Evolutionary conservation across 1,139 yeast species (phyloP).

Genomic region (Arxiozyma slooffiae): DNA sequence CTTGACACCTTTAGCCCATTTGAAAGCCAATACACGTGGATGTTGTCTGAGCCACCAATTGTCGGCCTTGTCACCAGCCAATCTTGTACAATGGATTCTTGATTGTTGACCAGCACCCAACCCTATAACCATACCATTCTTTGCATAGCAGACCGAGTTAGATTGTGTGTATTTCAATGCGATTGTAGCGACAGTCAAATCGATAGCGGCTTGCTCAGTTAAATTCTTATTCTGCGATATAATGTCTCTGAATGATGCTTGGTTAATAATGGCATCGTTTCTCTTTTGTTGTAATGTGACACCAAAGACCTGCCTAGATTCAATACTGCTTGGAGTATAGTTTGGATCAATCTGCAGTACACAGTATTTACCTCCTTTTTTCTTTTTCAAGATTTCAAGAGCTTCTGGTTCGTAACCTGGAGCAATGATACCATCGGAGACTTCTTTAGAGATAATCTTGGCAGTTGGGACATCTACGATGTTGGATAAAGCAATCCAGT

Average conservation of each 20-base stretch:
- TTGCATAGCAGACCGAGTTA: conserved; percentile 95
- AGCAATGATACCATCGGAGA: conserved; percentile 96
- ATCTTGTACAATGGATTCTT: conserved; percentile 95
- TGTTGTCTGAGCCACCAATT: conserved; percentile 99
- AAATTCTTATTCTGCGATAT: conserved; percentile 78
- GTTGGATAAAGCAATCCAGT: conserved; percentile 92
- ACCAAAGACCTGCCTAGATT: conserved; percentile 93
- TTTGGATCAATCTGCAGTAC: conserved; percentile 92
- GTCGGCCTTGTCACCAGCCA: conserved; percentile 98
- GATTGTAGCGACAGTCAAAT: conserved; percentile 91
- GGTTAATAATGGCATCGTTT: conserved; percentile 90
- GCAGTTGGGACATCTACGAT: conserved; percentile 96
- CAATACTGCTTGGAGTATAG: conserved; percentile 69
- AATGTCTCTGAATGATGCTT: conserved; percentile 80
- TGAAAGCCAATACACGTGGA: conserved; percentile 82
- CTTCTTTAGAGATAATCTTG: conserved; percentile 92
- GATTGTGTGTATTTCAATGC: conserved; percentile 96
- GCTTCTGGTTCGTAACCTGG: conserved; percentile 95
- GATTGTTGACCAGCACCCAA: conserved; percentile 99
- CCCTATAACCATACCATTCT: conserved; percentile 97
- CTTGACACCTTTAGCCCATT: conserved; percentile 98
- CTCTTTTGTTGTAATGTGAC: conserved; percentile 92
- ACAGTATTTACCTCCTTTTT: conserved; percentile 96
- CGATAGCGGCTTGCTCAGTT: conserved; percentile 85
- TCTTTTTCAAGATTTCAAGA: conserved; percentile 72